phyloP scores from a whole-genome alignment of 495 filamentous ascomycete genomes.

The Penicillium crystallinum region DNA sequence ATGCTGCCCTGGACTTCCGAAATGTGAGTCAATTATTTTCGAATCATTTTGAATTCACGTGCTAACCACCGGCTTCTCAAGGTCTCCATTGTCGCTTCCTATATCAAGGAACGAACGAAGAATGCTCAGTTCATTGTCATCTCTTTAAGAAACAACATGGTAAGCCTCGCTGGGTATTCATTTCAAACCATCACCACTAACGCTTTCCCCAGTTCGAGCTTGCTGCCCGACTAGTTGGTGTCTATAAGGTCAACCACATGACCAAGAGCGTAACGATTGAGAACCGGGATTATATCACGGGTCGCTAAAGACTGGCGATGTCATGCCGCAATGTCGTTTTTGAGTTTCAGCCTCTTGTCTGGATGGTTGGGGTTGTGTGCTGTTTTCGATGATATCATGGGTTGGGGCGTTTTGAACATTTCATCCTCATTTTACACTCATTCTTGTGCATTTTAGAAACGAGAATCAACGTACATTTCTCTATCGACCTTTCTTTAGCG shows the following conservation, averaged over 20 bases:
- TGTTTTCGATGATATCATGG: constrained; percentile 30
- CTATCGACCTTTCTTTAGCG: neutral
- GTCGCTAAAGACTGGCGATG: constrained; percentile 29
- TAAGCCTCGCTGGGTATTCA: constrained; percentile 16
- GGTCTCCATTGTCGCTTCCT: constrained; percentile 97
- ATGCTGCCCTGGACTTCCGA: constrained; percentile 94
- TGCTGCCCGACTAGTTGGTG: constrained; percentile 84
- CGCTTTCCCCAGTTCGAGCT: constrained; percentile 66
- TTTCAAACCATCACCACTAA: constrained; percentile 8
- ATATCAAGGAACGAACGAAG: constrained; percentile 98
- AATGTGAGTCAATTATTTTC: constrained; percentile 61
- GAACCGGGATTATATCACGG: constrained; percentile 74
- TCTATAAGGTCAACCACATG: constrained; percentile 99
- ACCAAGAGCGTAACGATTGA: constrained; percentile 96
- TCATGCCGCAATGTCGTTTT: constrained; percentile 9
- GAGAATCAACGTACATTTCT: neutral
- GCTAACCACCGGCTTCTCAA: constrained; percentile 30
- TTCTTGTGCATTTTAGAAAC: constrained; percentile 1
- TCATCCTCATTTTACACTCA: neutral
- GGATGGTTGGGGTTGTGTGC: constrained; percentile 18
- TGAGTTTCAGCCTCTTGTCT: constrained; percentile 13
- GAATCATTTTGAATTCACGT: neutral
- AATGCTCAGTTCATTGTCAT: constrained; percentile 99
- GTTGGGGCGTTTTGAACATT: constrained; percentile 17
- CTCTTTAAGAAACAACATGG: constrained; percentile 96